Conservation (phyloP, 2,329 filamentous ascomycete species). For the Calcarisporium arbuscula region DNA sequence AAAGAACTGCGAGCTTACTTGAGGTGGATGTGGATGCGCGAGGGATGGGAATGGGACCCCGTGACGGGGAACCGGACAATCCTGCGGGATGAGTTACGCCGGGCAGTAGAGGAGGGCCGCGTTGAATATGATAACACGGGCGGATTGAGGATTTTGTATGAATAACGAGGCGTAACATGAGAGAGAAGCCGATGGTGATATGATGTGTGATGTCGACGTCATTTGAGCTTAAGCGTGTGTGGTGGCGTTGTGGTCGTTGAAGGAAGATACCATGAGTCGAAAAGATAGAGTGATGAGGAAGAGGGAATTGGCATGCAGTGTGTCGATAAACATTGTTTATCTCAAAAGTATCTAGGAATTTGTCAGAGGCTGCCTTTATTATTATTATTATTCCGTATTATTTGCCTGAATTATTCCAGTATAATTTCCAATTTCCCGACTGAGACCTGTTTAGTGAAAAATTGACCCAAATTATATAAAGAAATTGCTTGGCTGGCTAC, state of each 20-base stretch:
- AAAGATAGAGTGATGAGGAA: too few relatives aligned
- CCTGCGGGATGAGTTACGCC: constrained; percentile 46
- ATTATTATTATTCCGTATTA: too few relatives aligned
- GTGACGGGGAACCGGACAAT: constrained; percentile 56
- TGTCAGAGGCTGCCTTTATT: too few relatives aligned
- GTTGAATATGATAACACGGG: constrained; percentile 50
- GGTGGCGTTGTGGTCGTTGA: not conserved
- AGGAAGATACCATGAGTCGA: too few relatives aligned
- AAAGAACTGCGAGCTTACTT: constrained; percentile 86
- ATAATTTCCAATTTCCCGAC: too few relatives aligned
- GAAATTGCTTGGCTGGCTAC: too few relatives aligned
- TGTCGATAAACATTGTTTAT: too few relatives aligned
- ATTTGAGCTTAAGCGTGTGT: not conserved
- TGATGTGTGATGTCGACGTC: not conserved
- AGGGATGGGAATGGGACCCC: constrained; percentile 78
- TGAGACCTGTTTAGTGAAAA: too few relatives aligned
- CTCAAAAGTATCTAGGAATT: too few relatives aligned
- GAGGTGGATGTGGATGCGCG: constrained; percentile 86
- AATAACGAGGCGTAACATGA: constrained; percentile 1
- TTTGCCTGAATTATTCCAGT: too few relatives aligned
- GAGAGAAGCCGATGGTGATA: not conserved
- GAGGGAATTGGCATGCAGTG: too few relatives aligned
- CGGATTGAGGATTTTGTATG: constrained; percentile 35
- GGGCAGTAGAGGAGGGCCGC: constrained; percentile 50
- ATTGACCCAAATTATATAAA: too few relatives aligned